Evolutionary conservation across 1,284 basidiomycete genomes (phyloP).

Genomic region (Marasmius tenuissimus): DNA sequence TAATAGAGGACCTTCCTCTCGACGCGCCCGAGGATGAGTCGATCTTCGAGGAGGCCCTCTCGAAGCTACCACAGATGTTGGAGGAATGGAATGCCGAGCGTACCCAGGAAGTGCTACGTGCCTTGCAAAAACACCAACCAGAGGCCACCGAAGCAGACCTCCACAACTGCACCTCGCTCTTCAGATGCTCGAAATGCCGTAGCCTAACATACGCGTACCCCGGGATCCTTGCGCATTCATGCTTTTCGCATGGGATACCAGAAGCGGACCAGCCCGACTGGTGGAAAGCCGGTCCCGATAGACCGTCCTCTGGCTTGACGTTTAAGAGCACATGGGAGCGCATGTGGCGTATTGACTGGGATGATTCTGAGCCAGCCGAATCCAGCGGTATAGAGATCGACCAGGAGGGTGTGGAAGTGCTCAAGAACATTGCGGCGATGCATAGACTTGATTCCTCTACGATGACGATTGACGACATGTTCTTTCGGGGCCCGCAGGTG

Average conservation of each 20-base stretch:
- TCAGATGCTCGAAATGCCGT: constrained; percentile 57
- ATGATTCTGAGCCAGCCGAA: too few relatives aligned
- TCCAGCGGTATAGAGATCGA: too few relatives aligned
- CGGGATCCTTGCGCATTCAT: background rate
- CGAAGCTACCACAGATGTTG: background rate
- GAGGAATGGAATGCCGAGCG: background rate
- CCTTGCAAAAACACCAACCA: background rate
- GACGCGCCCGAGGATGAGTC: background rate
- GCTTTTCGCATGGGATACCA: background rate
- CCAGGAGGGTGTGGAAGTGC: too few relatives aligned
- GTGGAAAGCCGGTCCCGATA: too few relatives aligned
- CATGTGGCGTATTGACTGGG: too few relatives aligned
- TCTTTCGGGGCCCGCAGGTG: too few relatives aligned
- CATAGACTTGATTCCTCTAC: too few relatives aligned
- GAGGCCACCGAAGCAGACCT: background rate
- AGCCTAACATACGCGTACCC: constrained; percentile 57
- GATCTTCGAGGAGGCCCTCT: background rate
- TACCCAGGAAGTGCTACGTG: background rate
- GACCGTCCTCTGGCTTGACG: too few relatives aligned
- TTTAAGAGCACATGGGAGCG: too few relatives aligned
- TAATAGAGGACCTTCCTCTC: background rate
- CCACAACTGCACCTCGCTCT: background rate
- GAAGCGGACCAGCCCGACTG: too few relatives aligned
- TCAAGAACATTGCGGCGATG: too few relatives aligned
- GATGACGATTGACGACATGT: too few relatives aligned